These are phyloP conservation scores for Kwoniella botswanensis DNA, from an alignment of 768 basidiomycete genomes.

Conservation along the genomic window DNA sequence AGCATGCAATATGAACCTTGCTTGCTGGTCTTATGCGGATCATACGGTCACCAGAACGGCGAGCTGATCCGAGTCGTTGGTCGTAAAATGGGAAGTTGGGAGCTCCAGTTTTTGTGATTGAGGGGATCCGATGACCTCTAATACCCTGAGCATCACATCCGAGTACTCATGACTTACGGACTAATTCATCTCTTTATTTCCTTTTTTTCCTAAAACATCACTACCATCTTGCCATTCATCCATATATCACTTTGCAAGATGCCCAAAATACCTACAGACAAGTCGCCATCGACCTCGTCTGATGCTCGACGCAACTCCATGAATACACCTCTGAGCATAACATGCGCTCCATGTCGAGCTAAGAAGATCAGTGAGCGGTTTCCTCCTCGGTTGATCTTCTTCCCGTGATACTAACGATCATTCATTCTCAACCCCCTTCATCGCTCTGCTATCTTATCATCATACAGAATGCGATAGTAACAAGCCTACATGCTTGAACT, in stretches of 20 bases:
- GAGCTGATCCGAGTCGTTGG: too few species aligned
- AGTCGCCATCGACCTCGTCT: conserved; percentile 2
- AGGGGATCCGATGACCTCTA: too few species aligned
- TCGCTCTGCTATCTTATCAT: not conserved
- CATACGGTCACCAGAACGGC: too few species aligned
- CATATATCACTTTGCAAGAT: conserved; percentile 4
- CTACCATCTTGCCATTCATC: not conserved
- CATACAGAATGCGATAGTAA: conserved; percentile 41
- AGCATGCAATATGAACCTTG: too few species aligned
- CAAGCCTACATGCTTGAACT: conserved; percentile 39
- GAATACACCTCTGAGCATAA: conserved; percentile 21
- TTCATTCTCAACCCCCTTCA: not conserved
- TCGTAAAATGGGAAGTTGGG: too few species aligned
- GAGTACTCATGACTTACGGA: not conserved
- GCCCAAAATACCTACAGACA: conserved; percentile 20
- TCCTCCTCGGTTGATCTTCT: conserved; percentile 9
- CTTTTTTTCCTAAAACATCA: not conserved
- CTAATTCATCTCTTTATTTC: conserved; percentile 2
- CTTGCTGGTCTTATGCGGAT: too few species aligned
- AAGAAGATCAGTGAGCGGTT: conserved; percentile 43
- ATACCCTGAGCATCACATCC: too few species aligned
- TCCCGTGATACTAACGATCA: not conserved
- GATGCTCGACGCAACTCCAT: conserved; percentile 9
- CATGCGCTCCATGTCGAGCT: conserved; percentile 44
- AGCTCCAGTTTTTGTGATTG: too few species aligned